Conservation (phyloP, 2,329 filamentous ascomycete species). For the Cladophialophora psammophila region DNA sequence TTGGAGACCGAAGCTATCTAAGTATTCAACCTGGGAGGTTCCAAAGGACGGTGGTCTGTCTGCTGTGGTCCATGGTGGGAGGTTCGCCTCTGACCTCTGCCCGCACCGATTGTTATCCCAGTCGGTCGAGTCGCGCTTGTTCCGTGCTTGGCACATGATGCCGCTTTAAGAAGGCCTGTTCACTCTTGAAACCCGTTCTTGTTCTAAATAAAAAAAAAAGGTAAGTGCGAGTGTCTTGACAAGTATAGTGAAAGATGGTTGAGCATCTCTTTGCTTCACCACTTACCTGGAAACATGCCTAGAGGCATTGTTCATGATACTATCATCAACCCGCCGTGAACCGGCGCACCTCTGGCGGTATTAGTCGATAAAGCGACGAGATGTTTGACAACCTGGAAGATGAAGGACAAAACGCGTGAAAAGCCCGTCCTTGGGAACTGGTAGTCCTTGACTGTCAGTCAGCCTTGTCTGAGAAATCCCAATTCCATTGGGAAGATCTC, state of each 20-base stretch:
- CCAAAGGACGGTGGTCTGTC: too few species aligned
- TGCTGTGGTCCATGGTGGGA: background rate
- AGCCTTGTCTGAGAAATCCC: background rate
- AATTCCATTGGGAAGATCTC: background rate
- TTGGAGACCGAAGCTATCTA: background rate
- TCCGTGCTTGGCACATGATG: background rate
- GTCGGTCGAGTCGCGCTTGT: background rate
- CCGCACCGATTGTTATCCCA: conserved; percentile 1
- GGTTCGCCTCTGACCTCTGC: background rate
- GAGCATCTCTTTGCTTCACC: too few species aligned
- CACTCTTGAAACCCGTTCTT: background rate
- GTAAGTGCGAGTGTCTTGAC: background rate
- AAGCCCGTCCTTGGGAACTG: too few species aligned
- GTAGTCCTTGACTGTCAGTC: too few species aligned
- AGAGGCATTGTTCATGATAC: background rate
- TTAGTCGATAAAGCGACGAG: background rate
- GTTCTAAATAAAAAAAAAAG: too few species aligned
- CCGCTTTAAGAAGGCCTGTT: background rate
- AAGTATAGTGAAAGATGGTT: too few species aligned
- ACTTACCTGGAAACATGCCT: background rate
- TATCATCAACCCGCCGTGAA: background rate
- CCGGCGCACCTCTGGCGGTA: background rate
- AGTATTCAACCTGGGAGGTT: background rate
- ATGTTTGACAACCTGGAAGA: background rate
- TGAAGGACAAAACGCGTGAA: background rate